phyloP scores from a whole-genome alignment of 2,329 filamentous ascomycete species.

The Ascochyta lentis region DNA sequence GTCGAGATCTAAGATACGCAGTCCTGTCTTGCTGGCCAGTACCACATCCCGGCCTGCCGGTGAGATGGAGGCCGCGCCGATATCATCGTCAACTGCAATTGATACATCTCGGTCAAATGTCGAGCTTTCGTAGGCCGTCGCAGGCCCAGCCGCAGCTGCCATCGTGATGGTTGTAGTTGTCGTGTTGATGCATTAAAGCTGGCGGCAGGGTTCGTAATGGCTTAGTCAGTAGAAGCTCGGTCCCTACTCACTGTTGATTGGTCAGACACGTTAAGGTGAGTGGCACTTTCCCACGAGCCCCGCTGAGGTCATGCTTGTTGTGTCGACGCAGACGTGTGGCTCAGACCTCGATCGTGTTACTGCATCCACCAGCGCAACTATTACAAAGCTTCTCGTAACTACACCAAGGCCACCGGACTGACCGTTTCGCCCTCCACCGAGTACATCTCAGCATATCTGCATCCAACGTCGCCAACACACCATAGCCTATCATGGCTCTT shows the following conservation, averaged over 20 bases:
- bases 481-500: constrained; percentile 62
- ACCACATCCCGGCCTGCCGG: constrained; percentile 90
- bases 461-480: background rate
- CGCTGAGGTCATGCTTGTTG: constrained; percentile 20
- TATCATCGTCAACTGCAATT: constrained; percentile 77
- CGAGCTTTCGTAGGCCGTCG: constrained; percentile 77
- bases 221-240: background rate
- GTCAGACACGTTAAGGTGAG: constrained; percentile 4
- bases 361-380: constrained; percentile 11
- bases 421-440: background rate
- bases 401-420: background rate
- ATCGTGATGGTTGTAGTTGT: constrained; percentile 24
- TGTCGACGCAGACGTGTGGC: constrained; percentile 17
- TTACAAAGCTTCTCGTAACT: constrained; percentile 5
- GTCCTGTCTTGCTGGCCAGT: constrained; percentile 81
- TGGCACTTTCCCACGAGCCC: constrained; percentile 18
- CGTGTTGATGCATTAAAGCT: constrained; percentile 10
- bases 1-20: constrained; percentile 91
- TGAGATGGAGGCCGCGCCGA: constrained; percentile 91
- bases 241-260: constrained; percentile 2
- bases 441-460: background rate
- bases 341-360: constrained; percentile 14
- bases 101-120: constrained; percentile 86
- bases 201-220: constrained; percentile 18
- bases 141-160: constrained; percentile 33